These are phyloP conservation scores for Sechiopsis laciniata DNA, from an alignment of 306 rosid species.

Conservation along the genomic window DNA sequence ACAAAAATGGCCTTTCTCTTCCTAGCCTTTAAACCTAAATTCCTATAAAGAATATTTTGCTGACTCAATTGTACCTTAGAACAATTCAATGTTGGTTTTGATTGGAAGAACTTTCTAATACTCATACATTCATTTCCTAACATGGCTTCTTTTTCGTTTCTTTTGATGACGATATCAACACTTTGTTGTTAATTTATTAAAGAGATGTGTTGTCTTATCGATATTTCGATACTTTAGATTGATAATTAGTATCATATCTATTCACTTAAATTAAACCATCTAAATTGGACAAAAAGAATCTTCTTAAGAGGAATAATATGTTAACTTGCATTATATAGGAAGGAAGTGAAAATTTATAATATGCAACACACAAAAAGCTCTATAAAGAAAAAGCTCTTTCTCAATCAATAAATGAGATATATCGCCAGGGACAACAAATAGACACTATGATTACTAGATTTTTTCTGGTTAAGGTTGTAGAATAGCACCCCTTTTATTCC, in stretches of 20 bases:
- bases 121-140: background rate
- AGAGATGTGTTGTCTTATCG: background rate
- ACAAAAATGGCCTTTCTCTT: background rate
- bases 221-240: too few species aligned
- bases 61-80: slow-evolving; percentile 1
- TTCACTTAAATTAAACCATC: too few species aligned
- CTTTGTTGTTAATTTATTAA: background rate
- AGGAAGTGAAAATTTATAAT: background rate
- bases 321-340: background rate
- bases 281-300: background rate
- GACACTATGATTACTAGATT: background rate
- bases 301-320: background rate
- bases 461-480: slow-evolving; percentile 21
- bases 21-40: slow-evolving; percentile 16
- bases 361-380: background rate
- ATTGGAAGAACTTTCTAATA: background rate
- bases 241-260: too few species aligned
- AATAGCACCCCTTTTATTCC: slow-evolving; percentile 24
- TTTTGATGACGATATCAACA: background rate
- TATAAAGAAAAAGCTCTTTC: slow-evolving; percentile 14
- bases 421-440: slow-evolving; percentile 29
- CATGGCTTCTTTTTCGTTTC: background rate
- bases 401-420: slow-evolving; percentile 57
- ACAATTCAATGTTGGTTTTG: background rate
- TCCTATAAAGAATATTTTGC: background rate